phyloP scores from a whole-genome alignment of 805 yeast genomes.

The Jamesozyma piceae region DNA sequence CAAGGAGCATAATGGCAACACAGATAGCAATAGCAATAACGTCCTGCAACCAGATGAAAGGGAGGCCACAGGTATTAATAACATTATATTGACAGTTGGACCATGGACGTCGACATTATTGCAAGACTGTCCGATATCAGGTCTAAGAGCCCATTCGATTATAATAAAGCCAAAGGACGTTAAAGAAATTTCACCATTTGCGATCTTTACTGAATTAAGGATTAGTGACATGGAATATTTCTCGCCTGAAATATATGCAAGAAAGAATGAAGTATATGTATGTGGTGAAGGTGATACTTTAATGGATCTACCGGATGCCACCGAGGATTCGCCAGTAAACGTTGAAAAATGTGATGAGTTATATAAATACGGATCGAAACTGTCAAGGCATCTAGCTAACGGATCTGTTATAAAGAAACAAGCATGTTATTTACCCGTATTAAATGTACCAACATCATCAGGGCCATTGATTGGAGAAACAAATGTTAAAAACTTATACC shows the following conservation, averaged over 20 bases:
- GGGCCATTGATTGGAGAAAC: constrained; percentile 96
- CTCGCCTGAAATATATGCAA: constrained; percentile 89
- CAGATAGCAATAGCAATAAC: not conserved
- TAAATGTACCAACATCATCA: constrained; percentile 82
- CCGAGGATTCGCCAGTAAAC: constrained; percentile 86
- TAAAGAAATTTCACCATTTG: constrained; percentile 79
- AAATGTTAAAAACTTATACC: constrained; percentile 62
- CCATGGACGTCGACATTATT: constrained; percentile 93
- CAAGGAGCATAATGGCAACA: constrained; percentile 12
- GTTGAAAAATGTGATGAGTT: constrained; percentile 81
- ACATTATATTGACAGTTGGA: constrained; percentile 80
- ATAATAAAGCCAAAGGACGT: constrained; percentile 67
- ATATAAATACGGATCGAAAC: constrained; percentile 67
- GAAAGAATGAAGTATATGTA: constrained; percentile 90
- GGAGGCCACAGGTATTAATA: constrained; percentile 46
- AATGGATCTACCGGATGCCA: constrained; percentile 85
- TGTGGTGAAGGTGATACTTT: constrained; percentile 95
- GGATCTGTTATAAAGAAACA: constrained; percentile 77
- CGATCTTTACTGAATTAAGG: constrained; percentile 84
- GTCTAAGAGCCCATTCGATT: constrained; percentile 89
- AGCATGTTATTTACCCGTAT: constrained; percentile 91
- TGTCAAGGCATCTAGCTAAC: constrained; percentile 56
- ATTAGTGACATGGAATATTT: constrained; percentile 60
- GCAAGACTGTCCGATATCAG: constrained; percentile 90
- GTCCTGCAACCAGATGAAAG: constrained; percentile 20